phyloP scores from a whole-genome alignment of 2,329 filamentous ascomycete species.

The Paramyrothecium roridum region DNA sequence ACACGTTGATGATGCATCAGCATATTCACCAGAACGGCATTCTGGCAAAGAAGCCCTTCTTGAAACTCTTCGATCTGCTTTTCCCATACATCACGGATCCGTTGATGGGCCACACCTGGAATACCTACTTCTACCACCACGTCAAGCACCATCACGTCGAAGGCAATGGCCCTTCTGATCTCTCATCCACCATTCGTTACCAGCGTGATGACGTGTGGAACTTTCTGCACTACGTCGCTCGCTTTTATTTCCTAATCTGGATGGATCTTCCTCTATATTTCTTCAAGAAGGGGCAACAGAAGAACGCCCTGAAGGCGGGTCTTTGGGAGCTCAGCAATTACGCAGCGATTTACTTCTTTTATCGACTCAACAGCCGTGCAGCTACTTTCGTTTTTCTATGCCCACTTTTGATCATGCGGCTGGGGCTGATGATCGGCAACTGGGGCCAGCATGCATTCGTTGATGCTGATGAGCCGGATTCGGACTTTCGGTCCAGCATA shows the following conservation, averaged over 20 bases:
- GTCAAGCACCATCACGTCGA: constrained; percentile 85
- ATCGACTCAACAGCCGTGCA: constrained; percentile 48
- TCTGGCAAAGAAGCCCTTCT: constrained; percentile 43
- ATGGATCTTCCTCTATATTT: constrained; percentile 75
- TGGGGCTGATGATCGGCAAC: constrained; percentile 78
- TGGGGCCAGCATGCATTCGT: constrained; percentile 85
- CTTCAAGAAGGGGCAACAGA: constrained; percentile 54
- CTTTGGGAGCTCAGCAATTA: constrained; percentile 62
- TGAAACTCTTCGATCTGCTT: constrained; percentile 53
- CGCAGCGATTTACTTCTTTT: constrained; percentile 41
- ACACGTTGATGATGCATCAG: constrained; percentile 81
- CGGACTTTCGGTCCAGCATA: constrained; percentile 75
- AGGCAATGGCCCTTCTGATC: constrained; percentile 72
- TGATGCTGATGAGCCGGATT: constrained; percentile 70
- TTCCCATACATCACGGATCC: constrained; percentile 76
- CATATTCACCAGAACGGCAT: constrained; percentile 78
- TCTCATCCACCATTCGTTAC: constrained; percentile 73
- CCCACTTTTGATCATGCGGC: constrained; percentile 62
- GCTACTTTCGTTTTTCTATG: constrained; percentile 64
- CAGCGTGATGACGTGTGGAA: constrained; percentile 65
- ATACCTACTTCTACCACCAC: constrained; percentile 82
- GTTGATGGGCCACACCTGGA: constrained; percentile 80
- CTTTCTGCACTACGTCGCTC: constrained; percentile 69
- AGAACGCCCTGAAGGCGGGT: constrained; percentile 51
- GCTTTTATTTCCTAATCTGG: constrained; percentile 74